A percentile compares a stretch with the other conserved stretches of the same genome.
phyloP scores from a whole-genome alignment of 352 stramenopile genomes.

The Phytophthora citrophthora region DNA sequence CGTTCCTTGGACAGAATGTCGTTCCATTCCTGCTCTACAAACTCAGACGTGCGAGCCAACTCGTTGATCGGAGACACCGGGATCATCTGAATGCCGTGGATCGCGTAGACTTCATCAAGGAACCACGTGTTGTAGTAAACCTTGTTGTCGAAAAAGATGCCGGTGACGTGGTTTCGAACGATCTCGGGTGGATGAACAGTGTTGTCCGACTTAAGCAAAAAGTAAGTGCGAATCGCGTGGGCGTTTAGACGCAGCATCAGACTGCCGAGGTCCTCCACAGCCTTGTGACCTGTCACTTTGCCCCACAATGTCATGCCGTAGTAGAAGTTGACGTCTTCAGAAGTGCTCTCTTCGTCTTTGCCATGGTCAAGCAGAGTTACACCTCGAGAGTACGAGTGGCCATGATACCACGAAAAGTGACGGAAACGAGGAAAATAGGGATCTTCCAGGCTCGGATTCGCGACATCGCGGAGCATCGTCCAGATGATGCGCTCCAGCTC shows the following conservation, averaged over 20 bases:
- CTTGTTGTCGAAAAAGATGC: slow-evolving; percentile 83
- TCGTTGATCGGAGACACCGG: slow-evolving; percentile 74
- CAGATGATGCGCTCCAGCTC: slow-evolving; percentile 60
- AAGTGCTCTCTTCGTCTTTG: slow-evolving; percentile 80
- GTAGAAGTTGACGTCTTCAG: slow-evolving; percentile 82
- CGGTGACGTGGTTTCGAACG: slow-evolving; percentile 71
- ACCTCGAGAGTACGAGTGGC: slow-evolving; percentile 78
- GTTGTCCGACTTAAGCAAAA: slow-evolving; percentile 69
- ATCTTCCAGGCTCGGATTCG: slow-evolving; percentile 61
- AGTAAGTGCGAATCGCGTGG: slow-evolving; percentile 68
- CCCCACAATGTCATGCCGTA: slow-evolving; percentile 83
- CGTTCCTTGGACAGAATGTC: slow-evolving; percentile 69
- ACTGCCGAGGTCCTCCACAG: slow-evolving; percentile 66
- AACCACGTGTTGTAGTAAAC: slow-evolving; percentile 80
- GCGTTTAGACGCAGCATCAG: slow-evolving; percentile 77
- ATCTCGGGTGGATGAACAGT: slow-evolving; percentile 67
- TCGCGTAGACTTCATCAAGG: slow-evolving; percentile 63
- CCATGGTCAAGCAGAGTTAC: slow-evolving; percentile 59
- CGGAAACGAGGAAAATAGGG: slow-evolving; percentile 71
- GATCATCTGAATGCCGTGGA: slow-evolving; percentile 86
- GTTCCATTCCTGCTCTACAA: slow-evolving; percentile 77
- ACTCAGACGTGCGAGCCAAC: slow-evolving; percentile 61
- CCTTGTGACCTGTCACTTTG: slow-evolving; percentile 55
- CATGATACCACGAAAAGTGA: slow-evolving; percentile 78
- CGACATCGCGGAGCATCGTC: slow-evolving; percentile 74